phyloP scores from a whole-genome alignment of 371 early-diverging fungal species.

The Smittium mucronatum region DNA sequence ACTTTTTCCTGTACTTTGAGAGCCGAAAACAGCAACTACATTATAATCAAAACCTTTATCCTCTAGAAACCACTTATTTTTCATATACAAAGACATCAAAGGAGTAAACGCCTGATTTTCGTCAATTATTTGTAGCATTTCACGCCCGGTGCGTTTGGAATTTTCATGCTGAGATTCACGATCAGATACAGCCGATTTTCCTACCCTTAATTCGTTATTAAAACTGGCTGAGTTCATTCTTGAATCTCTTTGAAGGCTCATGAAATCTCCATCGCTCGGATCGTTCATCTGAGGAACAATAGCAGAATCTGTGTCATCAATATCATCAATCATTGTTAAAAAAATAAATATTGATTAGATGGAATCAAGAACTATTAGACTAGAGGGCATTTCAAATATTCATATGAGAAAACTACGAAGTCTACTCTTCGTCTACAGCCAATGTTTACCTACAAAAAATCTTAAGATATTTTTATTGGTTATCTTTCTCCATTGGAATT shows the following conservation, averaged over 20 bases:
- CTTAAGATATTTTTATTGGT: no score
- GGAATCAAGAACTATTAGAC: no score
- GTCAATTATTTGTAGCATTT: conserved; percentile 60
- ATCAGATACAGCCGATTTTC: not conserved
- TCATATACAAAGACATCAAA: conserved; percentile 54
- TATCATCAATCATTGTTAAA: not conserved
- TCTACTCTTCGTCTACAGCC: no score
- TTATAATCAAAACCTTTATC: conserved; percentile 89
- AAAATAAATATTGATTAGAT: no score
- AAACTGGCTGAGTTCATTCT: not conserved
- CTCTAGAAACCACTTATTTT: conserved; percentile 62
- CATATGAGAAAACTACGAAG: no score
- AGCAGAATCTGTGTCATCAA: not conserved
- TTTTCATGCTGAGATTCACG: not conserved
- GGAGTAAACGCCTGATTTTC: conserved; percentile 74
- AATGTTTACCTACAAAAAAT: no score
- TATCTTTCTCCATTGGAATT: no score
- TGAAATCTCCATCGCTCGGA: not conserved
- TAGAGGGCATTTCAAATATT: no score
- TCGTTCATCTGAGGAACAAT: not conserved
- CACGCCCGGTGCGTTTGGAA: not conserved
- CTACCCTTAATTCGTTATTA: not conserved
- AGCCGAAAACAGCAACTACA: conserved; percentile 94
- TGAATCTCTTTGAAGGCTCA: not conserved
- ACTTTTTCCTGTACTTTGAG: conserved; percentile 96